Base-by-base conservation (phyloP, 306 rosid genomes). In the Begonia loranthoides region DNA sequence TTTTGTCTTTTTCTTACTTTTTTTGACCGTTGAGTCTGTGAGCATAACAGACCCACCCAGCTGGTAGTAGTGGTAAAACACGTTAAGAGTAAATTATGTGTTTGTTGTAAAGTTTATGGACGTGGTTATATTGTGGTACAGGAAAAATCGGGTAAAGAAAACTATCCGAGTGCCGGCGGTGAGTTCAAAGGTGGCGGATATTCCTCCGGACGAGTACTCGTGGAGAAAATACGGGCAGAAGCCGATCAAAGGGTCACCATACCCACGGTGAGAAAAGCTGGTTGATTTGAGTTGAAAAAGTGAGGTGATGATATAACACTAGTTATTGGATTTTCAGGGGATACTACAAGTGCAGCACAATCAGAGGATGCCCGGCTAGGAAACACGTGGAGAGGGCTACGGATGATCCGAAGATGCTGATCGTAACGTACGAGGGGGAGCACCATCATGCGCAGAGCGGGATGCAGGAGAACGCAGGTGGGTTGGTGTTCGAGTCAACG, bases 211-310 rank as follows among this genome's bases (percentile, higher is more conserved):
- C 68, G 96, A 87, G 67, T 78, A 56, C 13, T 87, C 96, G 0
- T 87, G 96, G 96, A 83, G 96, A 56, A 87, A 87, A 70, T 87
- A 87, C 71, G 96, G 96, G 11, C 96, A 87, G 61, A 87, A 87
- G 53, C 96, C 96, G 52, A 87, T 87, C 73, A 87, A 87, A 57
- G 96, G 94, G 1, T 80, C 96, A 0, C 96, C 96, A 1, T 83
- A 71, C 59, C 96, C 96, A 12, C 65, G 96, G 96, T 83, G 70
- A 41, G 6, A n/a, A 49, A 49, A 55, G 14, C 15, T 8, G 3
- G 28, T 44, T 40, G 65, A 59, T 50, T 2, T 41, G 9, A 1
- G 5, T 10, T 41, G 1, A 1, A 41, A 41, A 43, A 43, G 6
- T 1, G 15, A 43, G 47, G 6, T 10, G 47, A 10, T 10, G 10